A percentile compares a stretch with the other conserved stretches of the same genome.
phyloP scores from a whole-genome alignment of 2,329 filamentous ascomycete species.

The Orbilia quercus region DNA sequence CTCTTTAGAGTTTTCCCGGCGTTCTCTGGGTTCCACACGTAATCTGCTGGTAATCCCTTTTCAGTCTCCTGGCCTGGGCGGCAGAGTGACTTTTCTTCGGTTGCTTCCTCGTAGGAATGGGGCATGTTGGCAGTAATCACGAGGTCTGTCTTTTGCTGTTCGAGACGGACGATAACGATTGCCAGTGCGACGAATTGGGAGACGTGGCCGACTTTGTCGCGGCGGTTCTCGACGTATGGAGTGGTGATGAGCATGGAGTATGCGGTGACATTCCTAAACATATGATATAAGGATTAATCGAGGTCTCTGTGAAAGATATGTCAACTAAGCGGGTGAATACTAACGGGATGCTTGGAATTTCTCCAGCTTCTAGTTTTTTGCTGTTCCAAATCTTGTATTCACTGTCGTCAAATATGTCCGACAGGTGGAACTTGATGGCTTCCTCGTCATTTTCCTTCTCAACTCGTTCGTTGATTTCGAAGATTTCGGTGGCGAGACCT shows the following conservation, averaged over 20 bases:
- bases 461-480: slow-evolving; percentile 58
- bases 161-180: slow-evolving; percentile 57
- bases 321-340: background rate
- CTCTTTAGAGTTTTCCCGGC: slow-evolving; percentile 33
- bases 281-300: background rate
- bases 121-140: slow-evolving; percentile 60
- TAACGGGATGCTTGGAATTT: slow-evolving; percentile 44
- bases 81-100: slow-evolving; percentile 57
- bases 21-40: slow-evolving; percentile 40
- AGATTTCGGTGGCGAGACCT: slow-evolving; percentile 57
- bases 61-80: slow-evolving; percentile 51
- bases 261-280: slow-evolving; percentile 29
- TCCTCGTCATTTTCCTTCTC: slow-evolving; percentile 56
- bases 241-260: slow-evolving; percentile 49
- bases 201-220: slow-evolving; percentile 26
- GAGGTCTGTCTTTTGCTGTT: slow-evolving; percentile 59
- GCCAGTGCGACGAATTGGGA: slow-evolving; percentile 56
- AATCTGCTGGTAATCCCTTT: slow-evolving; percentile 50
- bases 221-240: slow-evolving; percentile 49
- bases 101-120: slow-evolving; percentile 48
- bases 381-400: slow-evolving; percentile 54
- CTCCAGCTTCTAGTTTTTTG: slow-evolving; percentile 32
- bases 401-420: slow-evolving; percentile 58
- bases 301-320: background rate
- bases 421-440: slow-evolving; percentile 58